Conservation (phyloP, 2,329 filamentous ascomycete genomes). For the Orbilia javanica region DNA sequence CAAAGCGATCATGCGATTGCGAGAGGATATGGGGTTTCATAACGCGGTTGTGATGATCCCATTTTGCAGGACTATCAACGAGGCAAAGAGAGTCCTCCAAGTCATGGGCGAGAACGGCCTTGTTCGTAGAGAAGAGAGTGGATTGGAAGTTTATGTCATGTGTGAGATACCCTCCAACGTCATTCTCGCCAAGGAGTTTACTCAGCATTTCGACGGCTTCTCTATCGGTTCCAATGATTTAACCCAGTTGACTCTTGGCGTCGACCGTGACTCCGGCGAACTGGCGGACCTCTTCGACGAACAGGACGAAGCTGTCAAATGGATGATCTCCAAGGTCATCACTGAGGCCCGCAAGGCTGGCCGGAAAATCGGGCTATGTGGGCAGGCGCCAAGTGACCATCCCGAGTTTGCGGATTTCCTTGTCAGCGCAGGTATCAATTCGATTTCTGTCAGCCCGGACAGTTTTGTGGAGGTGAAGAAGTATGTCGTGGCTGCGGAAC, state of each 20-base stretch:
- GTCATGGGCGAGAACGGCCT: constrained; percentile 66
- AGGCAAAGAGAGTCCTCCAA: constrained; percentile 64
- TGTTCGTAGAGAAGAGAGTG: constrained; percentile 63
- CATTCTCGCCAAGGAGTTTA: constrained; percentile 65
- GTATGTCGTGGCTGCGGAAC: constrained; percentile 62
- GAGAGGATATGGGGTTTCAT: constrained; percentile 65
- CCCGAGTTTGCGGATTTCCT: constrained; percentile 65
- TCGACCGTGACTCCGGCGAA: constrained; percentile 65
- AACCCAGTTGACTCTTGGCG: constrained; percentile 65
- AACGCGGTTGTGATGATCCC: constrained; percentile 66
- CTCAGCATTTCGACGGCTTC: constrained; percentile 66
- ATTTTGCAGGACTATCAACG: constrained; percentile 65
- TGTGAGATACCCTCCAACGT: constrained; percentile 67
- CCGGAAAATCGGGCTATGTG: constrained; percentile 66
- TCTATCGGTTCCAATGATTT: constrained; percentile 67
- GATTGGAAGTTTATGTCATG: constrained; percentile 66
- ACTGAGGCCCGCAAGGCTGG: constrained; percentile 62
- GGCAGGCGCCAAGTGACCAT: constrained; percentile 66
- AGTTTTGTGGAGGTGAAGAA: constrained; percentile 65
- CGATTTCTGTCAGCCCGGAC: constrained; percentile 66
- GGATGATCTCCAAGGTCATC: constrained; percentile 65
- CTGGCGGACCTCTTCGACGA: constrained; percentile 65
- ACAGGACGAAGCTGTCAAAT: constrained; percentile 66
- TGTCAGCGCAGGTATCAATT: constrained; percentile 65
- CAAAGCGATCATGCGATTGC: constrained; percentile 65